Evolutionary conservation across 108 stramenopile species (phyloP).

Genomic region (Asterionellopsis glacialis): DNA sequence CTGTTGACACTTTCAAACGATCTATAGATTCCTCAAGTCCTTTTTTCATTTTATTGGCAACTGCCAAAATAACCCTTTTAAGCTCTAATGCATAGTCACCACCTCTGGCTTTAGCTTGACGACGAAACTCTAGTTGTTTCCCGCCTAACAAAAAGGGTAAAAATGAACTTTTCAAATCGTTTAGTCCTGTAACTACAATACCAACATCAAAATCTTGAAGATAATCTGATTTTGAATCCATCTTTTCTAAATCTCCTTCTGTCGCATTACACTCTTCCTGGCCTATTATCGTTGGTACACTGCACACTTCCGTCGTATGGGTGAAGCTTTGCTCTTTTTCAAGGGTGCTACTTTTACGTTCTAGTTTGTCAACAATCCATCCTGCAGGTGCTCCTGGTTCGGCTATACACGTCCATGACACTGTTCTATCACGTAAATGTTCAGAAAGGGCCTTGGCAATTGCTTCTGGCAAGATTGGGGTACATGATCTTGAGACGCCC

Average conservation of each 20-base stretch:
- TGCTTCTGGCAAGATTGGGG: slow-evolving; percentile 52
- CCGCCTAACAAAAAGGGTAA: slow-evolving; percentile 41
- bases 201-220: slow-evolving; percentile 49
- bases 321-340: not conserved
- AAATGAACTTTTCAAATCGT: slow-evolving; percentile 61
- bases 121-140: not conserved
- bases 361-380: slow-evolving; percentile 23
- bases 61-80: not conserved
- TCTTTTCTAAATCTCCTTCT: slow-evolving; percentile 6
- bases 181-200: slow-evolving; percentile 58
- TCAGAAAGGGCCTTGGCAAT: slow-evolving; percentile 50
- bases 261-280: slow-evolving; percentile 6
- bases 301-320: not conserved
- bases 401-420: slow-evolving; percentile 57
- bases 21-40: too few relatives aligned
- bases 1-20: too few relatives aligned
- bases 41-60: slow-evolving; percentile 10
- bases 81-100: not conserved
- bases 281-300: not conserved
- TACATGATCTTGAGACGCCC: slow-evolving; percentile 42
- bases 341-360: not conserved
- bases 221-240: slow-evolving; percentile 12
- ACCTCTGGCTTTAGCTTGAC: not conserved
- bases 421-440: slow-evolving; percentile 31
- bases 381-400: slow-evolving; percentile 30